phyloP scores from a whole-genome alignment of 306 rosid genomes.

The Citrullus mucosospermus region DNA sequence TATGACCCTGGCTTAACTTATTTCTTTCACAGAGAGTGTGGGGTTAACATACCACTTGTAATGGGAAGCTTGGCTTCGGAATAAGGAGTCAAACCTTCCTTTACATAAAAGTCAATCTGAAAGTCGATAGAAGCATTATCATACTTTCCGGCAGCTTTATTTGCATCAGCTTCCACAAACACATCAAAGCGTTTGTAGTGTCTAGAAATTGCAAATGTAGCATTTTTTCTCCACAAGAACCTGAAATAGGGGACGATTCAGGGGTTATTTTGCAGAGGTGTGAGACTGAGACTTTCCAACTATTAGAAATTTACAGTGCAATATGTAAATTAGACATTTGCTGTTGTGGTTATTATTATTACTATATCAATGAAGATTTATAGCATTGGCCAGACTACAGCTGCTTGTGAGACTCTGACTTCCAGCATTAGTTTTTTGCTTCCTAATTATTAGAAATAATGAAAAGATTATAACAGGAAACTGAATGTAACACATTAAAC shows the following conservation, averaged over 20 bases:
- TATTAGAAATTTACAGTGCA: background rate
- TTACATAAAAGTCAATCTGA: slow-evolving; percentile 73
- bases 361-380: background rate
- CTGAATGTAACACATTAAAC: background rate
- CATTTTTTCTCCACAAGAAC: slow-evolving; percentile 97
- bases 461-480: background rate
- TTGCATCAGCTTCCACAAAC: slow-evolving; percentile 90
- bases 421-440: background rate
- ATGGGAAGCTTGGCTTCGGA: slow-evolving; percentile 84
- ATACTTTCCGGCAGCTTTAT: slow-evolving; percentile 87
- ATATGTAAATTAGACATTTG: background rate
- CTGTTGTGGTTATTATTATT: background rate
- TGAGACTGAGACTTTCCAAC: background rate
- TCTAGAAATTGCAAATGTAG: slow-evolving; percentile 81
- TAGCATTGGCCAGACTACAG: background rate
- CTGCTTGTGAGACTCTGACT: background rate
- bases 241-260: slow-evolving; percentile 18
- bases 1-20: background rate
- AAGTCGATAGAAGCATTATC: slow-evolving; percentile 77
- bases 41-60: slow-evolving; percentile 53
- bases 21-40: background rate
- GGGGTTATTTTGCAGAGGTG: background rate
- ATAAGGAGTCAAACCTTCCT: slow-evolving; percentile 81
- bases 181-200: slow-evolving; percentile 92
- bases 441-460: background rate